These are phyloP conservation scores for Caloboletus inedulis DNA, from an alignment of 1,284 basidiomycete genomes.

Conservation along the genomic window DNA sequence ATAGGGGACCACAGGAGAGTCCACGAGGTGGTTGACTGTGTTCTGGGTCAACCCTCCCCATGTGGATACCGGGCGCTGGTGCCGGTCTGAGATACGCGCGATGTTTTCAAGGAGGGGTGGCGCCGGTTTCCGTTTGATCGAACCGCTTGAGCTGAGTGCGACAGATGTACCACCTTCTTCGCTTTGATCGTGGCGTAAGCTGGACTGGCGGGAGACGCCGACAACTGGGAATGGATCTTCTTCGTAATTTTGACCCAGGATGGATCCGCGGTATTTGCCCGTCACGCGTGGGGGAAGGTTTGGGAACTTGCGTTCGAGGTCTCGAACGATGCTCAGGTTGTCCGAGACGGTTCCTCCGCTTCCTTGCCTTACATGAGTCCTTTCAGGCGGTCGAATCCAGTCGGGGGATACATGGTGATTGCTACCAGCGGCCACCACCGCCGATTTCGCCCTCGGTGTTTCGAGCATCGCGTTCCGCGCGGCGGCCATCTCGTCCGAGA, in stretches of 20 bases:
- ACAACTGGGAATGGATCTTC: constrained; percentile 29
- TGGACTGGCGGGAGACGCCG: constrained; percentile 30
- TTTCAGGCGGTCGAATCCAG: constrained; percentile 17
- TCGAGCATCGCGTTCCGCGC: constrained; percentile 7
- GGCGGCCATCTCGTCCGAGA: constrained; percentile 11
- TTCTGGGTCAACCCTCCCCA: constrained; percentile 27
- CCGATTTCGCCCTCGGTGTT: constrained; percentile 14
- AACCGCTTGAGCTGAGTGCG: constrained; percentile 19
- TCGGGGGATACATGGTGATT: constrained; percentile 2
- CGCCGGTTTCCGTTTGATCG: constrained; percentile 32
- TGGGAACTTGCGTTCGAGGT: constrained; percentile 53
- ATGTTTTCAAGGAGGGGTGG: constrained; percentile 28
- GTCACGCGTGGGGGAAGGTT: constrained; percentile 41
- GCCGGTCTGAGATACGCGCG: constrained; percentile 2
- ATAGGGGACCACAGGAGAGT: constrained; percentile 6
- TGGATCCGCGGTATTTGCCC: constrained; percentile 33
- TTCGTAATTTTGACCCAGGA: constrained; percentile 26
- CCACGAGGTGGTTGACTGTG: not conserved
- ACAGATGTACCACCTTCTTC: constrained; percentile 15
- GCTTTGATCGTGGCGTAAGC: constrained; percentile 10
- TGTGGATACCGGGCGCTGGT: constrained; percentile 14
- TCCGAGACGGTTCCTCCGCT: constrained; percentile 35
- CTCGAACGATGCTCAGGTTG: constrained; percentile 42
- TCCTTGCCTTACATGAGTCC: constrained; percentile 9
- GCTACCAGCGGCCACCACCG: not conserved